phyloP scores from a whole-genome alignment of 768 basidiomycete species.

The Cyclocybe aegerita region DNA sequence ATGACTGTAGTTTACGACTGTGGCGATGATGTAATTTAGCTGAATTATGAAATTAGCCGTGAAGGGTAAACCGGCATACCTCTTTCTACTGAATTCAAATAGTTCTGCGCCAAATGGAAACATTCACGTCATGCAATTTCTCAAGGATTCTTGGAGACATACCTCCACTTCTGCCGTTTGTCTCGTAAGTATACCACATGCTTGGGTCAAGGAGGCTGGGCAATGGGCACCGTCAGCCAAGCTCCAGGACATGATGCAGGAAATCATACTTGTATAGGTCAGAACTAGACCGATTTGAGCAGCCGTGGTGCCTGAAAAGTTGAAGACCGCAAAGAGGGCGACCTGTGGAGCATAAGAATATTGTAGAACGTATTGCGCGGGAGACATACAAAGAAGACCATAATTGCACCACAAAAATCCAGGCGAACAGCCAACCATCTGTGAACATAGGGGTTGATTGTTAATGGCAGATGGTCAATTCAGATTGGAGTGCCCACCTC shows the following conservation, averaged over 20 bases:
- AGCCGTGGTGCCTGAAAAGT: conserved; percentile 56
- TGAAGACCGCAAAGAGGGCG: conserved; percentile 61
- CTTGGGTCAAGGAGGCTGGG: conserved; percentile 49
- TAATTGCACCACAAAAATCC: conserved; percentile 63
- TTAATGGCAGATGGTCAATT: not conserved
- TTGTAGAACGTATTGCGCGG: not conserved
- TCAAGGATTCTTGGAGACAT: conserved; percentile 5
- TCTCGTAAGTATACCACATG: conserved; percentile 53
- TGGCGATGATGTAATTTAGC: not conserved
- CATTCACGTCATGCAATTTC: not conserved
- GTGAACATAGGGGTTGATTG: not conserved
- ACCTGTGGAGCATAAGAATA: conserved; percentile 37
- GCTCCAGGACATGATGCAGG: not conserved
- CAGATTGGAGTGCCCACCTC: conserved; percentile 30
- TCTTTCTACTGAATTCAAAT: conserved; percentile 68
- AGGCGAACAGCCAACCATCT: conserved; percentile 74
- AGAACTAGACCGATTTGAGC: conserved; percentile 73
- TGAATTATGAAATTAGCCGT: not conserved
- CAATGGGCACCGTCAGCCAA: not conserved
- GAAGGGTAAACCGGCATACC: conserved; percentile 25
- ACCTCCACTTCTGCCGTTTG: conserved; percentile 69
- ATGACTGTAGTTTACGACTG: conserved; percentile 56
- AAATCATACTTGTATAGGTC: conserved; percentile 54
- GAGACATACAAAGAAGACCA: conserved; percentile 50
- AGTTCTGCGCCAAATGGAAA: conserved; percentile 40